Evolutionary conservation across 2,329 filamentous ascomycete genomes (phyloP).

Genomic region (Colletotrichum tamarilloi): DNA sequence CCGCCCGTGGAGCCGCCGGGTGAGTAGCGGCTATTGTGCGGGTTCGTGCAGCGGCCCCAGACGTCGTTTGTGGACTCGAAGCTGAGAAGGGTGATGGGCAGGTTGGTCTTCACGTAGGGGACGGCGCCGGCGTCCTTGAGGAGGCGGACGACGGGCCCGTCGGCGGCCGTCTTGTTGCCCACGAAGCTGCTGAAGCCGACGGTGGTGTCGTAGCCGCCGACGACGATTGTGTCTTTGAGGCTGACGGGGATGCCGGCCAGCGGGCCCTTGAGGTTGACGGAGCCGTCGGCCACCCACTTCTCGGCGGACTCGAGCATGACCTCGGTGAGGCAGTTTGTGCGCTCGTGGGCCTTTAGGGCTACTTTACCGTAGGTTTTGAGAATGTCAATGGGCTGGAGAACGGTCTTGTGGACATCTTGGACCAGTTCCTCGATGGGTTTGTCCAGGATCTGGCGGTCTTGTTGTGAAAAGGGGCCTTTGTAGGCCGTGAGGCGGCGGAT

Average conservation of each 20-base stretch:
- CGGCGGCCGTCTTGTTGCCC: conserved; percentile 71
- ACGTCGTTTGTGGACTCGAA: conserved; percentile 84
- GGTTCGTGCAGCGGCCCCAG: conserved; percentile 86
- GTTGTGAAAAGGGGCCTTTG: conserved; percentile 69
- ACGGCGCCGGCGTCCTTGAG: conserved; percentile 90
- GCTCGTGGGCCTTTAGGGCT: conserved; percentile 82
- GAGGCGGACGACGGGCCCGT: conserved; percentile 79
- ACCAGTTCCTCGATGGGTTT: conserved; percentile 84
- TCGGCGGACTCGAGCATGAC: conserved; percentile 84
- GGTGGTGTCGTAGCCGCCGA: conserved; percentile 84
- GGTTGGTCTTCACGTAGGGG: conserved; percentile 92
- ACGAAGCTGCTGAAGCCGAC: conserved; percentile 83
- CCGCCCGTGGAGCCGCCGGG: conserved; percentile 91
- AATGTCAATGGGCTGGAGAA: conserved; percentile 75
- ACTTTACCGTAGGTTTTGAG: conserved; percentile 90
- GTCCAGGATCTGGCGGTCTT: conserved; percentile 75
- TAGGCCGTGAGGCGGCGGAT: conserved; percentile 77
- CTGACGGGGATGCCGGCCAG: conserved; percentile 89
- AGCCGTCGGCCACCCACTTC: conserved; percentile 70
- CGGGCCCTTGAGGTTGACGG: conserved; percentile 80
- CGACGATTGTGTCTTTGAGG: conserved; percentile 83
- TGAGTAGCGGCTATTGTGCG: conserved; percentile 85
- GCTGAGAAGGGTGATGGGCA: conserved; percentile 86
- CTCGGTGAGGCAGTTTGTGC: conserved; percentile 92
- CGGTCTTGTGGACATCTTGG: conserved; percentile 77